Evolutionary conservation across 495 filamentous ascomycete genomes (phyloP).

Genomic region (Penicillium diatomitis): DNA sequence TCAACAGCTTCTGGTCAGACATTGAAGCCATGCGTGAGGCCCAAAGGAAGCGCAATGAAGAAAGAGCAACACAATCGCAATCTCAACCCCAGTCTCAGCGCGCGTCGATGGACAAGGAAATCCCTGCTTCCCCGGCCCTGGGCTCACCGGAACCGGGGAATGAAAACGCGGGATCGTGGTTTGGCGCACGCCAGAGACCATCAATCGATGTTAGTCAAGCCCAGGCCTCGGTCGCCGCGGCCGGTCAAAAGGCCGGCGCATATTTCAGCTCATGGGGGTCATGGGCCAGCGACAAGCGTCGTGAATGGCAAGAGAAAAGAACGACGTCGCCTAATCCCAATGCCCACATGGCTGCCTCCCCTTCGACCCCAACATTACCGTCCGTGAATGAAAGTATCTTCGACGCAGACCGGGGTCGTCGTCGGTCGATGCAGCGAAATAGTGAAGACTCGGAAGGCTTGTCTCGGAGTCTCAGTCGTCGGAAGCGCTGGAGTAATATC

Average conservation of each 20-base stretch:
- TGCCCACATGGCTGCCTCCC: constrained; percentile 12
- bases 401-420: constrained; percentile 27
- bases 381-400: constrained; percentile 17
- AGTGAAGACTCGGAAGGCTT: constrained; percentile 24
- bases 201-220: constrained; percentile 52
- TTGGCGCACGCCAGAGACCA: constrained; percentile 28
- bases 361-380: constrained; percentile 22
- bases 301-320: constrained; percentile 45
- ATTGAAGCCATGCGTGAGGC: constrained; percentile 80
- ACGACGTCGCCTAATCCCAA: constrained; percentile 18
- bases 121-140: constrained; percentile 14
- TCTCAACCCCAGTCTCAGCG: constrained; percentile 10
- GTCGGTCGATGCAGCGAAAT: constrained; percentile 21
- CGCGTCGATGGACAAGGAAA: constrained; percentile 21
- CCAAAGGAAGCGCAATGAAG: constrained; percentile 61
- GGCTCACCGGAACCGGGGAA: constrained; percentile 14
- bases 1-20: constrained; percentile 81
- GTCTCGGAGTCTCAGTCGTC: constrained; percentile 31
- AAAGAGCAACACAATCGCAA: constrained; percentile 28
- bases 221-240: constrained; percentile 58
- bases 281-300: constrained; percentile 87
- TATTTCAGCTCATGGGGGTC: constrained; percentile 92
- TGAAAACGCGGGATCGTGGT: constrained; percentile 19
- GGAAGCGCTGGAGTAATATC: constrained; percentile 39
- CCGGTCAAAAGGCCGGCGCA: constrained; percentile 66